Percentiles rank a stretch among this genome's conserved stretches.
phyloP scores from a whole-genome alignment of 495 filamentous ascomycete genomes.

The Penicillium parvum region DNA sequence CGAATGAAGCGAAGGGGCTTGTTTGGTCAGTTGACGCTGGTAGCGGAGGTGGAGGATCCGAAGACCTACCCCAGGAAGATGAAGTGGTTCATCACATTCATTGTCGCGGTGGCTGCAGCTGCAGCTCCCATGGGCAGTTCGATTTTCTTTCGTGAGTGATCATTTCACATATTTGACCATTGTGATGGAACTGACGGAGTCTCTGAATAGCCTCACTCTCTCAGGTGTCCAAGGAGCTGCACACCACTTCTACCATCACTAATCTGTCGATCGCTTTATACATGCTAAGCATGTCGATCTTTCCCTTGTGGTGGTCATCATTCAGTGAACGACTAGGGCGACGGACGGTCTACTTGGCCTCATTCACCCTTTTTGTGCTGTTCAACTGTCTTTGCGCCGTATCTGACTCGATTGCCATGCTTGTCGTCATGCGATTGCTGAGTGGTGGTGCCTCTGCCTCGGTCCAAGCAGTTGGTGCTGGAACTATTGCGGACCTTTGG shows the following conservation, averaged over 20 bases:
- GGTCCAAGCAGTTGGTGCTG: slow-evolving; percentile 89
- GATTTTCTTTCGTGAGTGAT: slow-evolving; percentile 74
- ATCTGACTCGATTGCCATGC: slow-evolving; percentile 73
- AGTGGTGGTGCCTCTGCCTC: slow-evolving; percentile 80
- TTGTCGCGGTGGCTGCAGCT: slow-evolving; percentile 70
- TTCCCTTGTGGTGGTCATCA: slow-evolving; percentile 91
- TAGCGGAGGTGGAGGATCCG: slow-evolving; percentile 79
- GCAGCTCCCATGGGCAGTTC: slow-evolving; percentile 81
- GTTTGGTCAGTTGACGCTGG: slow-evolving; percentile 63
- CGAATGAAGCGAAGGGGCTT: slow-evolving; percentile 67
- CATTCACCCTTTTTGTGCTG: slow-evolving; percentile 74
- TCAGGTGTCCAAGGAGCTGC: slow-evolving; percentile 61
- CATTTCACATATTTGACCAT: background rate
- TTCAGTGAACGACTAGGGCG: slow-evolving; percentile 83
- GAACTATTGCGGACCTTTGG: slow-evolving; percentile 92
- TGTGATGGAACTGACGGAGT: slow-evolving; percentile 1
- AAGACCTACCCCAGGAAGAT: slow-evolving; percentile 63
- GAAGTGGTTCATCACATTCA: slow-evolving; percentile 84
- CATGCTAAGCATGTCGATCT: slow-evolving; percentile 87
- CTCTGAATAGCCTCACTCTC: slow-evolving; percentile 59
- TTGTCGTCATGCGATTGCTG: slow-evolving; percentile 79
- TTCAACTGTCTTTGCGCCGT: slow-evolving; percentile 72
- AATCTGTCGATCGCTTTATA: slow-evolving; percentile 84
- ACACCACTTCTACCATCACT: slow-evolving; percentile 63
- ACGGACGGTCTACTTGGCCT: slow-evolving; percentile 78